phyloP scores from a whole-genome alignment of 306 rosid genomes.

The Acacia acuminata region DNA sequence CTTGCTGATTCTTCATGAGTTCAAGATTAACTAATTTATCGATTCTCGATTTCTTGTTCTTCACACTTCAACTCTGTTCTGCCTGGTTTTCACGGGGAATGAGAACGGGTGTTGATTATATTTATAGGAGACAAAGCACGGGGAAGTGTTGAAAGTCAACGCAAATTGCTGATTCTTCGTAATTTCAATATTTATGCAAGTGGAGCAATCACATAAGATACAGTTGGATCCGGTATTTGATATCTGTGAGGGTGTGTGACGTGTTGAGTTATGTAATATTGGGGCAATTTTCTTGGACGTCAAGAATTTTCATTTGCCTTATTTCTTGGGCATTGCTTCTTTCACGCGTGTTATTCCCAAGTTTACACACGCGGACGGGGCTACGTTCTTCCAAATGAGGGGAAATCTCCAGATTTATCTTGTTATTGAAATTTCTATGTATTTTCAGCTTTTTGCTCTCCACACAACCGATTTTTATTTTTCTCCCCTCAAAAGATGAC shows the following conservation, averaged over 20 bases:
- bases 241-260: too few species aligned
- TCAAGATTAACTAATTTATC: neutral
- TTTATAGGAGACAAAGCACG: neutral
- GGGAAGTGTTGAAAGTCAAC: too few species aligned
- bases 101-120: neutral
- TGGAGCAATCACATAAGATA: too few species aligned
- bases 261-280: too few species aligned
- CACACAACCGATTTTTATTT: too few species aligned
- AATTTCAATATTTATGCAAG: neutral
- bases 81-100: neutral
- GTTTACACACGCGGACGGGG: too few species aligned
- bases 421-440: neutral
- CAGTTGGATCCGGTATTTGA: too few species aligned
- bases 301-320: neutral
- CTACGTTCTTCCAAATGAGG: neutral
- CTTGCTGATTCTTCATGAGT: slow-evolving; percentile 16
- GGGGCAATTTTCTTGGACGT: neutral
- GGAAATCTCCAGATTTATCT: neutral
- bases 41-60: neutral
- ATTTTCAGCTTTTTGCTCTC: neutral
- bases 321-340: neutral
- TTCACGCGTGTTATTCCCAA: neutral
- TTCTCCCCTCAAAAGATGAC: neutral
- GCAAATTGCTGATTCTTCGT: neutral
- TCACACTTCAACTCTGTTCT: neutral